These are phyloP conservation scores for Lathyrus oleraceus DNA, from an alignment of 306 rosid species.

Conservation along the genomic window DNA sequence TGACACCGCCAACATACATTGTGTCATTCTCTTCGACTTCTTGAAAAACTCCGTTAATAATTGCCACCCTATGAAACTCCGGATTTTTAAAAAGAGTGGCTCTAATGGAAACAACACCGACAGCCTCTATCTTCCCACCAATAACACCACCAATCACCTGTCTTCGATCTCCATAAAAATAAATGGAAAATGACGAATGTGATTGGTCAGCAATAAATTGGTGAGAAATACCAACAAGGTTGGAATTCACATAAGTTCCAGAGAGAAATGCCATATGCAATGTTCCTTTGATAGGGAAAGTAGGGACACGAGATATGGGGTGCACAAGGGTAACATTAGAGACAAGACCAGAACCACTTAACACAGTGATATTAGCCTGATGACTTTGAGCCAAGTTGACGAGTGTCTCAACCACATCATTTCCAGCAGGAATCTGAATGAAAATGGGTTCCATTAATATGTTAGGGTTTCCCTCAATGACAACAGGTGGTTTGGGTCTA, in stretches of 20 bases:
- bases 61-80: constrained; percentile 25
- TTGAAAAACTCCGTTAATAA: neutral
- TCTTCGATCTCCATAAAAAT: constrained; percentile 41
- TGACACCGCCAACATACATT: too few relatives aligned
- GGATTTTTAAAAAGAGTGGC: constrained; percentile 43
- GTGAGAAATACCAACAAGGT: neutral
- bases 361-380: neutral
- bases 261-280: constrained; percentile 39
- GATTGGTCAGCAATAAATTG: neutral
- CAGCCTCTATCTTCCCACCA: constrained; percentile 50
- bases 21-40: neutral
- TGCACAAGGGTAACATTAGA: constrained; percentile 43
- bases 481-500: neutral
- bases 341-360: constrained; percentile 43
- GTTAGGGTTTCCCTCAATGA: neutral
- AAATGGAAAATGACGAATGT: constrained; percentile 42
- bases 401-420: neutral
- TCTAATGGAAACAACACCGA: constrained; percentile 43
- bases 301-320: constrained; percentile 14
- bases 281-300: constrained; percentile 34
- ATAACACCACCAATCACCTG: constrained; percentile 62
- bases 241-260: constrained; percentile 9
- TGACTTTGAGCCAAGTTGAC: neutral
- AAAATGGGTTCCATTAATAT: neutral
- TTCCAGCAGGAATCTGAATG: neutral